These are phyloP conservation scores for Saccharomycodes ludwigii DNA, from an alignment of 805 yeast genomes.

Conservation along the genomic window DNA sequence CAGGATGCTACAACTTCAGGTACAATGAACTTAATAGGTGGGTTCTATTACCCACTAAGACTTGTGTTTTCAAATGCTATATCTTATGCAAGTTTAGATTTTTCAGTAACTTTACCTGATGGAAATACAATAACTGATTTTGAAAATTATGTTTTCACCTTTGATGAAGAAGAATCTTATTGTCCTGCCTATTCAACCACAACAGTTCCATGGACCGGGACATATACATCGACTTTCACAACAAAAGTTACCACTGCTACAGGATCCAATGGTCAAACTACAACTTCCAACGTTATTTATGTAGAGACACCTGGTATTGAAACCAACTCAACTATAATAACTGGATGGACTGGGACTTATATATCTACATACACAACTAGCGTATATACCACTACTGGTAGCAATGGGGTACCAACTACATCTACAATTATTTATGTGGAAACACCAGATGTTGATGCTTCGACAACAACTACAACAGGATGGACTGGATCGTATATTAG, in stretches of 20 bases:
- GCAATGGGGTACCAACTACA: too few relatives aligned
- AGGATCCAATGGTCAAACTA: constrained; percentile 6
- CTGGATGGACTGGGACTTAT: too few relatives aligned
- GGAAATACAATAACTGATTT: constrained; percentile 6
- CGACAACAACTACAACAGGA: too few relatives aligned
- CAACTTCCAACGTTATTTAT: constrained; percentile 7
- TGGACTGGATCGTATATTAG: constrained; percentile 4
- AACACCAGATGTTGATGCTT: too few relatives aligned
- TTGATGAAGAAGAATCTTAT: constrained; percentile 3
- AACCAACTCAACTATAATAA: too few relatives aligned
- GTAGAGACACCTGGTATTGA: constrained; percentile 11
- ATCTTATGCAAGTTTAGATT: constrained; percentile 4
- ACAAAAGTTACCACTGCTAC: constrained; percentile 3
- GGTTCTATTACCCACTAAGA: constrained; percentile 12
- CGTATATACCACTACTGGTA: too few relatives aligned
- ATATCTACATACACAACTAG: too few relatives aligned
- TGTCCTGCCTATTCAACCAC: too few relatives aligned
- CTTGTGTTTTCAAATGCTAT: constrained; percentile 10
- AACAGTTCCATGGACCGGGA: constrained; percentile 7
- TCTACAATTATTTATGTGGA: too few relatives aligned
- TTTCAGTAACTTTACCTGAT: constrained; percentile 8
- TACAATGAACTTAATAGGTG: constrained; percentile 5
- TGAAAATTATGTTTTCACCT: constrained; percentile 7
- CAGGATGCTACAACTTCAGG: constrained; percentile 1
- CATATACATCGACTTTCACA: constrained; percentile 2